Percentiles rank a stretch among this genome's conserved stretches.
Evolutionary conservation across 306 rosid species (phyloP).

Genomic region (Ormosia semicastrata): DNA sequence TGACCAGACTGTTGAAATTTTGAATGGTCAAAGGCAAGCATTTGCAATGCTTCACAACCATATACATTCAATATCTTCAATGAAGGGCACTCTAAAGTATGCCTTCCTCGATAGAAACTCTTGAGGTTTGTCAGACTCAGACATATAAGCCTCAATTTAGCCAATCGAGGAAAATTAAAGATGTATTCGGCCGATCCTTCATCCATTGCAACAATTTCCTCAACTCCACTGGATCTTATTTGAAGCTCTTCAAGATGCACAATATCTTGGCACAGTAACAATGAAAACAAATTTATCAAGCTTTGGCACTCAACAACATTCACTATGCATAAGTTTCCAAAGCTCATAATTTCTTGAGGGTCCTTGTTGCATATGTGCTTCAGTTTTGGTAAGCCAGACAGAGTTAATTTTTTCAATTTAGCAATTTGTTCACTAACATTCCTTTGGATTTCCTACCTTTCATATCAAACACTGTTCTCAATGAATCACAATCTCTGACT

Average conservation of each 20-base stretch:
- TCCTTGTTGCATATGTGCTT: not conserved
- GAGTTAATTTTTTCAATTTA: not conserved
- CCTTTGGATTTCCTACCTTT: not conserved
- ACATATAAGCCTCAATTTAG: not conserved
- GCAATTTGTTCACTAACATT: not conserved
- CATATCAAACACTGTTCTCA: not conserved
- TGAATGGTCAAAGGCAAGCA: not conserved
- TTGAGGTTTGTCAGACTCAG: not conserved
- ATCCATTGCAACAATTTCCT: not conserved
- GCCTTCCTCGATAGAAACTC: not conserved
- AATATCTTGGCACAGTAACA: not conserved
- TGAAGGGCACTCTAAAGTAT: not conserved
- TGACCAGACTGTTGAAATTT: not conserved
- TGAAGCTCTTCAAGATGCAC: not conserved
- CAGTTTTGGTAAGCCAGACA: not conserved
- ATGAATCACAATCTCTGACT: conserved; percentile 10
- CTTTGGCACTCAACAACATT: not conserved
- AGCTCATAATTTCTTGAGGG: not conserved
- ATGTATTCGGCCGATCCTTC: not conserved
- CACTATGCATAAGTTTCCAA: not conserved
- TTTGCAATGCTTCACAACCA: no score
- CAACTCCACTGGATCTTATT: not conserved
- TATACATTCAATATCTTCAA: not conserved
- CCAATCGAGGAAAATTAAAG: not conserved
- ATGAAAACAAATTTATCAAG: not conserved